Evolutionary conservation across 176 grass and related monocot species (phyloP), one percentile per base, ranked within the genome.

Genomic region (Aegilops tauschii): DNA sequence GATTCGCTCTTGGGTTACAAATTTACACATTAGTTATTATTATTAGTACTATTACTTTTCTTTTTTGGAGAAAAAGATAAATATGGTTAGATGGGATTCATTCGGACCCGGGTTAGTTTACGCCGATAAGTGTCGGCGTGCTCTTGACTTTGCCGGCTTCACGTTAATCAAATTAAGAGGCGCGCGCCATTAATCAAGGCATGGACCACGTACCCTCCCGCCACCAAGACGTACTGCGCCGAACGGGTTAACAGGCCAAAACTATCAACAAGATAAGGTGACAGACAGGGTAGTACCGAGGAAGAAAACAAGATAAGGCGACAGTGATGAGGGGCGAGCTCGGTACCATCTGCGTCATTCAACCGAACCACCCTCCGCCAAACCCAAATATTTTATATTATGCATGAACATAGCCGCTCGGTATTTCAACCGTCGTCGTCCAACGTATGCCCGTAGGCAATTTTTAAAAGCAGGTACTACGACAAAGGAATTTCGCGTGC

Each of bases 401-500:
- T 21, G 2, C 0, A 47, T 20, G 7, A 16, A 31, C 12, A 65
- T 28, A 12, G 3, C 12, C 6, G 31, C 67, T 61, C 36, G 34
- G 61, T 65, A 44, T 80, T 67, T 16, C 23, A 65, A 64, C 23
- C 5, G 59, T 76, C 5, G 59, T 76, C 61, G 32, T 76, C 61
- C 77, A 62, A 42, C 49, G 64, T 61, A 69, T 1, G 17, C 39
- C 16, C 29, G 39, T 69, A 86, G 86, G 45, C 3, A 23, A 72
- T 4, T 35, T 14, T 6, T 14, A 68, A 31, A 54, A 17, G 49
- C 36, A 61, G 47, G 88, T 49, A 27, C 25, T 49, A 28, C 27
- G 80, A 32, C 20, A 10, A 5, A 11, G 47, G 88, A 90, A 87
- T 90, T 86, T 73, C 79, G 39, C 3, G 71, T 59, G 36, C 78